Base-by-base conservation (phyloP, 805 yeast species). In the Kurtzmaniella cleridarum region DNA sequence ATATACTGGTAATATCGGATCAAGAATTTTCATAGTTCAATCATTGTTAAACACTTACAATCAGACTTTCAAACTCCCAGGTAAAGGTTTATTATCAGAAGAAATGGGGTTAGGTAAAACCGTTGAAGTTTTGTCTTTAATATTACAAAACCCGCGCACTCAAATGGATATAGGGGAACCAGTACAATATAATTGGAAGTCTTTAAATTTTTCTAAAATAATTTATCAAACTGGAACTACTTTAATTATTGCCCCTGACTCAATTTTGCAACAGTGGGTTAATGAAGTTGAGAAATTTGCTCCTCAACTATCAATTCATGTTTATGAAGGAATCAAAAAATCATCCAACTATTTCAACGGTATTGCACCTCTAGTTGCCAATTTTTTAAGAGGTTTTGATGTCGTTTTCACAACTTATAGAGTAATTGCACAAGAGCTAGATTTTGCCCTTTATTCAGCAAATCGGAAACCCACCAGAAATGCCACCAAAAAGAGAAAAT, bases 21-120 rank as follows among this genome's bases (percentile, higher is more conserved):
- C 70, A 3, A 48, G 57, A 5, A 36, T 39, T 1, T 53, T 59
- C 16, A 64, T 71, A 1, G 35, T 59, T 2, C 36, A 53, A 3
- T 64, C 52, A 36, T 38, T 68, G 35, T 27, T 60, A 36, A 39
- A 63, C n/a, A 46, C 63, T 38, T 36, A 56, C 49, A 30, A 48
- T 11, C 39, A 49, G 15, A 18, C 53, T 20, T 41, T 51, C 42
- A 37, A 42, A 30, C 43, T 73, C 47, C 64, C 78, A 2, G 80
- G 75, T 0, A 69, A 72, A 36, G 96, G 95, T 0, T 62, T 93
- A 6, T 58, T 93, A 27, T 84, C 93, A 1, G 98, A 91, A 52
- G 98, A 93, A 59, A 93, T 93, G 98, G 98, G 98, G 0, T 70
- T 93, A 6, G 98, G 98, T 0, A 93, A 93, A 54, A 91, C 98